Percentiles rank a stretch among this genome's conserved stretches.
These are phyloP conservation scores for Crithidia mellificae DNA, from an alignment of 208 protist genomes.

Conservation along the genomic window DNA sequence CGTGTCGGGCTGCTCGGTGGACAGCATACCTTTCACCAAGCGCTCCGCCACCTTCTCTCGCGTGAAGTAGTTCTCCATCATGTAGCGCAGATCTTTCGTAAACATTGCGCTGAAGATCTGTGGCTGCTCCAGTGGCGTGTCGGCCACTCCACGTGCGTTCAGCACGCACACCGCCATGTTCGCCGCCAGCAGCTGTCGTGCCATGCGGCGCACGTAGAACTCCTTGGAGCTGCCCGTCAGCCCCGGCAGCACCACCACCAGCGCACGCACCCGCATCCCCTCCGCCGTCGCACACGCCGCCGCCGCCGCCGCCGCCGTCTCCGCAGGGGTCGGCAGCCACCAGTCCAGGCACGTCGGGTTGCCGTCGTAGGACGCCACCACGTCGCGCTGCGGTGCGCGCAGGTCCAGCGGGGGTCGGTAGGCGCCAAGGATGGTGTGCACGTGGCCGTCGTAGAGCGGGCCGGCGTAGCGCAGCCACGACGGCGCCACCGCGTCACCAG, in stretches of 20 bases:
- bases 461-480: slow-evolving; percentile 36
- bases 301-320: slow-evolving; percentile 14
- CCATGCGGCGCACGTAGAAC: slow-evolving; percentile 60
- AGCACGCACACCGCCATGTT: slow-evolving; percentile 47
- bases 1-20: no score
- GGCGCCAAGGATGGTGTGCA: slow-evolving; percentile 60
- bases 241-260: slow-evolving; percentile 70
- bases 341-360: slow-evolving; percentile 67
- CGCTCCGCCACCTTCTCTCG: slow-evolving; percentile 11
- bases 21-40: no score
- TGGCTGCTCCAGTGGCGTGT: slow-evolving; percentile 57
- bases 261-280: slow-evolving; percentile 20
- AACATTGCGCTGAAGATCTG: slow-evolving; percentile 63
- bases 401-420: slow-evolving; percentile 34
- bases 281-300: slow-evolving; percentile 2
- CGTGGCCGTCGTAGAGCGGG: slow-evolving; percentile 60
- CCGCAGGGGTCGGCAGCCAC: slow-evolving; percentile 29
- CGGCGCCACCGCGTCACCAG: background rate
- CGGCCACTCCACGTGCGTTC: slow-evolving; percentile 61
- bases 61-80: slow-evolving; percentile 44
- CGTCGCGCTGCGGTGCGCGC: slow-evolving; percentile 37
- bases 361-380: slow-evolving; percentile 48
- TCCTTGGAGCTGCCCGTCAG: slow-evolving; percentile 51
- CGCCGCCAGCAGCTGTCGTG: slow-evolving; percentile 24
- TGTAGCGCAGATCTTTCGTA: slow-evolving; percentile 60